Evolutionary conservation across 2,329 filamentous ascomycete genomes (phyloP), one percentile per base, ranked within the genome.

Genomic region (Domatiomyces globalis): DNA sequence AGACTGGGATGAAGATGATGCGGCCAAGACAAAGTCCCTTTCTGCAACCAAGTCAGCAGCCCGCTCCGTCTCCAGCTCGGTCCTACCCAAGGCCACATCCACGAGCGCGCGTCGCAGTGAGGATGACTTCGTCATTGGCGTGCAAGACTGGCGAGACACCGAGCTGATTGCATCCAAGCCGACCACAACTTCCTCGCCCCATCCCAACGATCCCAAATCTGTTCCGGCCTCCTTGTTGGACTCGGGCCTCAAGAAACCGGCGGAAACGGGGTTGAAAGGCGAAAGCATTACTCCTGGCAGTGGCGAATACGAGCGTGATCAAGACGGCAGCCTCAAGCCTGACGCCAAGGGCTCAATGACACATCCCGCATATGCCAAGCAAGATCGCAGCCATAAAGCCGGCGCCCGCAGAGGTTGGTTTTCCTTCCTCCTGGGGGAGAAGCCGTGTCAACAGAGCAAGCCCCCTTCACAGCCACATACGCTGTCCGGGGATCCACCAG

Each of bases 101-200:
- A 68, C 69, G 33, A 49, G 25, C 22, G 47, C 53, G 4, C 50
- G 49, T 45, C 39, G 49, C 9, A 22, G 33, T 19, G 18, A 25
- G 5, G 83, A 87, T 63, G 78, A 76, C 51, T 90, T 89, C 63
- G 76, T 85, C 45, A 89, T 90, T 60, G 86, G 85, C n/a, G 80
- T 88, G 10, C 84, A 92, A 58, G 86, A 92, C 63, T 90, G 86
- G 86, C 78, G 85, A 58, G 86, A 92, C 64, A 83, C 85, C 5
- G 85, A 87, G 63, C 69, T 87, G 17, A 71, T 87, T 19, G 73
- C 73, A 1, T 64, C 69, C 42, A 66, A 57, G 43, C 49, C 50
- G 9, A 54, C 55, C 12, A 53, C 58, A 36, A 55, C 48, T n/a
- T 46, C 52, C 47, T 50, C 55, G 17, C 45, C 33, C 27, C 52